phyloP scores from a whole-genome alignment of 805 yeast species.

The Pichia kluyveri region DNA sequence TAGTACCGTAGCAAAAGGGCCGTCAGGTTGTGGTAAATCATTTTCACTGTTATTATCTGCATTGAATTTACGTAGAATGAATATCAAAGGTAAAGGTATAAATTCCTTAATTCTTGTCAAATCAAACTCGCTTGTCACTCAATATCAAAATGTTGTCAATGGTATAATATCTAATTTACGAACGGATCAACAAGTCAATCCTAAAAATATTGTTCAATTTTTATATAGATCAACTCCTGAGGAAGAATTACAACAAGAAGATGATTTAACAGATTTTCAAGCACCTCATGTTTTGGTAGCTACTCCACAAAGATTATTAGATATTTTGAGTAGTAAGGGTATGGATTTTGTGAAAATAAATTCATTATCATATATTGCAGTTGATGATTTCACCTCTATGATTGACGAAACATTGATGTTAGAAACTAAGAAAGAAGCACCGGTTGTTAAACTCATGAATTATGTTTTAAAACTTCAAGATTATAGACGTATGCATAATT shows the following conservation, averaged over 20 bases:
- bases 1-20: conserved; percentile 25
- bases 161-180: conserved; percentile 9
- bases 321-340: conserved; percentile 25
- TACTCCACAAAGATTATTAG: conserved; percentile 30
- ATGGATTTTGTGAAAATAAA: conserved; percentile 23
- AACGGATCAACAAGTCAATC: neutral
- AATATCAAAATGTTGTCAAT: conserved; percentile 14
- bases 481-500: conserved; percentile 22
- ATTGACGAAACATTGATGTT: conserved; percentile 14
- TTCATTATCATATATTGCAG: conserved; percentile 21
- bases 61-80: conserved; percentile 16
- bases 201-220: conserved; percentile 21
- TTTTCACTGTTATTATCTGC: conserved; percentile 21
- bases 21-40: conserved; percentile 25
- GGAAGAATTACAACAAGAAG: conserved; percentile 20
- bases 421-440: conserved; percentile 16
- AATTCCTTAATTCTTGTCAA: conserved; percentile 24
- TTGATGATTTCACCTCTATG: conserved; percentile 28
- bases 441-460: conserved; percentile 24
- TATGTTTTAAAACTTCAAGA: conserved; percentile 26
- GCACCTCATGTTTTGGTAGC: conserved; percentile 26
- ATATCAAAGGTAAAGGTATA: conserved; percentile 20
- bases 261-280: conserved; percentile 13
- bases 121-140: conserved; percentile 18
- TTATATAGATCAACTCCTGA: conserved; percentile 20